Evolutionary conservation across 305 asterid genomes (phyloP).

Genomic region (Fraxinus latifolia): DNA sequence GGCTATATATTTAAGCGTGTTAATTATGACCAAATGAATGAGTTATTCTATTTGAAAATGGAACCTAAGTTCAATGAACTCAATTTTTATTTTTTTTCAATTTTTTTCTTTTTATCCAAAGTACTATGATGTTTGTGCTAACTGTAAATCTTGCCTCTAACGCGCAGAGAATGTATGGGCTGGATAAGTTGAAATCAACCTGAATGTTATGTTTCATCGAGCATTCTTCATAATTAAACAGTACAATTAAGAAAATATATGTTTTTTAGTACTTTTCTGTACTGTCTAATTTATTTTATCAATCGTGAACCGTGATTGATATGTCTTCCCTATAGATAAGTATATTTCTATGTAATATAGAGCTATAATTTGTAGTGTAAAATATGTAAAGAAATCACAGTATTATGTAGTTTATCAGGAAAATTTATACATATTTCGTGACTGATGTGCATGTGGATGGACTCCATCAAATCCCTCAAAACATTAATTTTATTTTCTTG

Average conservation of each 20-base stretch:
- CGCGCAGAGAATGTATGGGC: constrained; percentile 33
- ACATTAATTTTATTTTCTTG: no score
- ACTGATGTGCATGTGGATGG: no score
- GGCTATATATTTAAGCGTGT: background rate
- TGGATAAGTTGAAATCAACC: constrained; percentile 36
- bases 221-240: background rate
- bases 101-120: background rate
- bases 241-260: background rate
- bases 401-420: no score
- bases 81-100: background rate
- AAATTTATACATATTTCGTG: no score
- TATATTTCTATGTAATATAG: background rate
- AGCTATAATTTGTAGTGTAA: no score
- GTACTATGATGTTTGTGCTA: background rate
- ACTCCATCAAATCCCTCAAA: no score
- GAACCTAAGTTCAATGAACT: background rate
- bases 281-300: background rate
- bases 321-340: background rate
- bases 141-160: background rate
- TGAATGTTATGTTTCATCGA: constrained; percentile 13
- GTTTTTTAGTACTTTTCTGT: background rate
- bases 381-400: no score
- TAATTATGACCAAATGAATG: background rate
- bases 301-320: background rate
- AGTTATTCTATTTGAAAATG: background rate